Base-by-base conservation (phyloP, 176 grass and related monocot species). In the Triticum turgidum region DNA sequence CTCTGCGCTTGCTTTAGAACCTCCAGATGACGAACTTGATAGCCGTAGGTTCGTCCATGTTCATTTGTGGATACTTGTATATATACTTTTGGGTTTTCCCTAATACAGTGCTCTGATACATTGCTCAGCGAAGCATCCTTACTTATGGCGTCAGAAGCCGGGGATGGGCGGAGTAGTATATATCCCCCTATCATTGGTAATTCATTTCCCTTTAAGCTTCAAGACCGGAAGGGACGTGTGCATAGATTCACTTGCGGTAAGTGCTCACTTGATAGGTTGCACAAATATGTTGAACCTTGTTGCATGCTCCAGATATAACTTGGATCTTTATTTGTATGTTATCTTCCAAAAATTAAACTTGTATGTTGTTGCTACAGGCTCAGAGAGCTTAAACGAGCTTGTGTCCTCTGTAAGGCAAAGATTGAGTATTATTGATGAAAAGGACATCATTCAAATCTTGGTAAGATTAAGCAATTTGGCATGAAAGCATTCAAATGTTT, bases 1-100 rank as follows among this genome's bases (percentile, higher is more conserved):
- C 72, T 99, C 97, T 79, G 85, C 97, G 64, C 92, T 99, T 94
- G 90, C 94, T 89, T 90, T 96, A 82, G 97, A 99, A 37, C 87
- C 92, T 83, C 87, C 90, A 78, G 94, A 96, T 70, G 91, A 94
- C 20, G 97, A 94, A 80, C 85, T 86, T 62, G 97, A 96, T 78
- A 96, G 76, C 22, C 92, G 82, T 73, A 99, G 97, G 97, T 96
- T 73, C 5, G 84, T 77, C 69, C 62, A 49, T 66, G 74, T 61
- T 86, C 76, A 52, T 86, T 77, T 13, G 24, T 73, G 18, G 38
- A 77, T 83, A 45, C 70, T 51, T 85, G 0, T 20, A 21, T 42
- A 76, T 75, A 11, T 77, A 0, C 37, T 41, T 73, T 70, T 21
- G 35, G 9, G 42, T 76, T 85, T 73, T 9, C 11, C 75, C 61